A percentile compares a stretch with the other conserved stretches of the same genome.
Conservation (phyloP, 345 rosid genomes). For the Lepidium africanum region DNA sequence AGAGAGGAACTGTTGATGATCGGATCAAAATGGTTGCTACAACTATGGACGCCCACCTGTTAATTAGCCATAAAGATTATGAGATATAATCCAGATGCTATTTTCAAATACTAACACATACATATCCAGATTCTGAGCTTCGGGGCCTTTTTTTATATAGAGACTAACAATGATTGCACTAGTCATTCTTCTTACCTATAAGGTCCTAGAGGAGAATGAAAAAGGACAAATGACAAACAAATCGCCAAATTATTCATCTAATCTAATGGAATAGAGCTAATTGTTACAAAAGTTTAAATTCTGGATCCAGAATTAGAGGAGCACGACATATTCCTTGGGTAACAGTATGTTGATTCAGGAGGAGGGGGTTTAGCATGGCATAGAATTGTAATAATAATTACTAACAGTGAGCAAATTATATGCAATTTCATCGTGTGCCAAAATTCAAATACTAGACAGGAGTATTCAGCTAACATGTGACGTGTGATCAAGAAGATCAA, state of each 20-base stretch:
- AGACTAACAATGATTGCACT: background rate
- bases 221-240: background rate
- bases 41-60: constrained; percentile 85
- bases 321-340: background rate
- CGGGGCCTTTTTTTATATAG: background rate
- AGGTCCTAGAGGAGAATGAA: background rate
- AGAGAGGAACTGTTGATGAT: constrained; percentile 54
- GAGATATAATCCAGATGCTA: background rate
- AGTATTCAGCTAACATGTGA: background rate
- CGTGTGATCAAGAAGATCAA: background rate
- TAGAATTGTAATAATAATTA: background rate
- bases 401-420: background rate
- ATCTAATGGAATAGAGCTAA: background rate
- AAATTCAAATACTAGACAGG: background rate
- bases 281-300: background rate
- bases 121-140: background rate
- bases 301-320: background rate
- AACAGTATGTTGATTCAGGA: background rate
- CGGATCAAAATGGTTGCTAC: constrained; percentile 67
- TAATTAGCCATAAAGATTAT: background rate
- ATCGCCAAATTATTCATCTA: background rate
- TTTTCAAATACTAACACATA: background rate
- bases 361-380: background rate
- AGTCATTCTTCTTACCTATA: background rate
- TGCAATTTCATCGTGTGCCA: background rate